A percentile compares a stretch with the other conserved stretches of the same genome.
Evolutionary conservation across 768 basidiomycete genomes (phyloP).

Genomic region (Coprinopsis sp.): DNA sequence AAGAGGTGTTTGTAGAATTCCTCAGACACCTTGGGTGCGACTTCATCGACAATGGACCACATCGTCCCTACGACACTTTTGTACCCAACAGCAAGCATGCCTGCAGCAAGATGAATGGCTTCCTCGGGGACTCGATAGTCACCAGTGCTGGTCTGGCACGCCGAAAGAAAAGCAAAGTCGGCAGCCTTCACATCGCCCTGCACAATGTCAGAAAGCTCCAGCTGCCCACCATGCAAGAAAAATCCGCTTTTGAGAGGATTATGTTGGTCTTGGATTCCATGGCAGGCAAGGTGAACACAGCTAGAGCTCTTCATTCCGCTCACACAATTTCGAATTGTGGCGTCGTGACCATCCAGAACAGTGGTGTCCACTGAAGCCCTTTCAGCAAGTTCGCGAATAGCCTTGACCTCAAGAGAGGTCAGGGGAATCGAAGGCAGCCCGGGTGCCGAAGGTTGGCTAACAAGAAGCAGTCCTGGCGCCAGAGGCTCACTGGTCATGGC

Average conservation of each 20-base stretch:
- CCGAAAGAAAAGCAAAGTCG: slow-evolving; percentile 35
- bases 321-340: slow-evolving; percentile 13
- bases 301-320: slow-evolving; percentile 11
- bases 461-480: background rate
- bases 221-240: slow-evolving; percentile 15
- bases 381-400: background rate
- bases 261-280: slow-evolving; percentile 23
- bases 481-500: background rate
- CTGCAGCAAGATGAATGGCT: slow-evolving; percentile 33
- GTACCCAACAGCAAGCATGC: slow-evolving; percentile 29
- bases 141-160: slow-evolving; percentile 36
- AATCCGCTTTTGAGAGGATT: slow-evolving; percentile 23
- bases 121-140: slow-evolving; percentile 25
- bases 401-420: slow-evolving; percentile 1
- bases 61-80: slow-evolving; percentile 31
- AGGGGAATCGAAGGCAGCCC: background rate
- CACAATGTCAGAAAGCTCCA: slow-evolving; percentile 13
- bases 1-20: slow-evolving; percentile 23
- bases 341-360: slow-evolving; percentile 6
- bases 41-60: slow-evolving; percentile 32
- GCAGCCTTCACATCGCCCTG: slow-evolving; percentile 10
- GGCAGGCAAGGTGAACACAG: slow-evolving; percentile 33
- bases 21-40: slow-evolving; percentile 26
- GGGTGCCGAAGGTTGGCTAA: background rate
- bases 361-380: background rate